Evolutionary conservation across 257 asterid genomes (phyloP).

Genomic region (Galeopsis tetrahit): DNA sequence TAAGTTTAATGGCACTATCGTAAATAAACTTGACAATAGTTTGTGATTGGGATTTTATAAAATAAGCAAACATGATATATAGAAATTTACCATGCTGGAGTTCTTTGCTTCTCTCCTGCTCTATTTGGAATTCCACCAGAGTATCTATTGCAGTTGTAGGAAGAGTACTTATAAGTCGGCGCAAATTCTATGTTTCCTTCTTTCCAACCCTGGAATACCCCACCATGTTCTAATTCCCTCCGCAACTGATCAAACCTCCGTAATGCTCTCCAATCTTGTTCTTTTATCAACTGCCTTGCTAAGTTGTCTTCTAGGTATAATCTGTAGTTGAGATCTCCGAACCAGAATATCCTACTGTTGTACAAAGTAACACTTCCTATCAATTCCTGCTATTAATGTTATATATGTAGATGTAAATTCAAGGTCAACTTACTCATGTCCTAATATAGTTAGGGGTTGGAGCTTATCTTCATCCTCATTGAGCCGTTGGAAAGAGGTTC

Average conservation of each 20-base stretch:
- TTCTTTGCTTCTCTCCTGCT: constrained; percentile 90
- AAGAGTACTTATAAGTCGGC: constrained; percentile 86
- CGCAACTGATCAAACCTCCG: constrained; percentile 79
- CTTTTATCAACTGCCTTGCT: constrained; percentile 73
- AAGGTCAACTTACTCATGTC: constrained; percentile 78
- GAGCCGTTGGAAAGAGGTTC: constrained; percentile 69
- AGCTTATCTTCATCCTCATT: constrained; percentile 49
- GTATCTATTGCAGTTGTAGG: constrained; percentile 73
- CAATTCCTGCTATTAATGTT: neutral
- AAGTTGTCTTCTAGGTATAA: constrained; percentile 74
- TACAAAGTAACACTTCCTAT: constrained; percentile 42
- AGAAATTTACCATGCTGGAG: constrained; percentile 87
- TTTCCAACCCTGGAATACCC: constrained; percentile 90
- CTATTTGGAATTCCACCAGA: constrained; percentile 79
- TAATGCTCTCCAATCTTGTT: constrained; percentile 75
- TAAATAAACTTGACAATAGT: neutral
- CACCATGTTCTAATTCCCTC: constrained; percentile 75
- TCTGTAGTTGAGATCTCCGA: constrained; percentile 98
- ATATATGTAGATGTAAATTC: neutral
- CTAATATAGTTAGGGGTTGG: constrained; percentile 75
- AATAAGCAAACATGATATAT: constrained; percentile 24
- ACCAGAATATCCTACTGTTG: constrained; percentile 92
- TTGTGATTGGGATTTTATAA: neutral
- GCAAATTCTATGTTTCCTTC: constrained; percentile 92
- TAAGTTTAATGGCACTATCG: neutral